Conservation (phyloP, 305 asterid species). For the Fraxinus ornus region DNA sequence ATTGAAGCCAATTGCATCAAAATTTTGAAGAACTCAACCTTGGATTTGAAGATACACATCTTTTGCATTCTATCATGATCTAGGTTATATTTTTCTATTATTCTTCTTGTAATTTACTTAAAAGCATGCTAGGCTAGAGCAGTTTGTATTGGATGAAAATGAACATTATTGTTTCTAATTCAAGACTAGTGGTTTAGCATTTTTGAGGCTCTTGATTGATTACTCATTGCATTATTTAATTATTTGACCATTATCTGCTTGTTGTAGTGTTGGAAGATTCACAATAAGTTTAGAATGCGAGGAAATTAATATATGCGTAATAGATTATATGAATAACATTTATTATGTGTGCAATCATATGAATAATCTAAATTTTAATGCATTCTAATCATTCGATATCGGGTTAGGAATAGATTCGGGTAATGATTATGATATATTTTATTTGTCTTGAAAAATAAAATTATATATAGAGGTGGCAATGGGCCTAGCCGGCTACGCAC, state of each 20-base stretch:
- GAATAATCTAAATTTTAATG: not conserved
- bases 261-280: too few relatives aligned
- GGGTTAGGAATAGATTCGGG: not conserved
- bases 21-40: not conserved
- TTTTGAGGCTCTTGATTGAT: too few relatives aligned
- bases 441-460: not conserved
- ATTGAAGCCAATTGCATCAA: not conserved
- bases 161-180: too few relatives aligned
- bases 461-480: too few relatives aligned
- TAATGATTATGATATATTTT: not conserved
- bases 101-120: too few relatives aligned
- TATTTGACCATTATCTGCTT: not conserved
- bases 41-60: not conserved
- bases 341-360: not conserved
- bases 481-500: too few relatives aligned
- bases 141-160: too few relatives aligned
- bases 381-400: not conserved
- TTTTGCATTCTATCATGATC: not conserved
- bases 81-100: not conserved
- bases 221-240: not conserved
- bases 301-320: not conserved
- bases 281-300: not conserved
- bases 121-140: too few relatives aligned
- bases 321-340: not conserved
- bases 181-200: too few relatives aligned